phyloP scores from a whole-genome alignment of 31 red algal genomes.

The Asparagopsis taxiformis region DNA sequence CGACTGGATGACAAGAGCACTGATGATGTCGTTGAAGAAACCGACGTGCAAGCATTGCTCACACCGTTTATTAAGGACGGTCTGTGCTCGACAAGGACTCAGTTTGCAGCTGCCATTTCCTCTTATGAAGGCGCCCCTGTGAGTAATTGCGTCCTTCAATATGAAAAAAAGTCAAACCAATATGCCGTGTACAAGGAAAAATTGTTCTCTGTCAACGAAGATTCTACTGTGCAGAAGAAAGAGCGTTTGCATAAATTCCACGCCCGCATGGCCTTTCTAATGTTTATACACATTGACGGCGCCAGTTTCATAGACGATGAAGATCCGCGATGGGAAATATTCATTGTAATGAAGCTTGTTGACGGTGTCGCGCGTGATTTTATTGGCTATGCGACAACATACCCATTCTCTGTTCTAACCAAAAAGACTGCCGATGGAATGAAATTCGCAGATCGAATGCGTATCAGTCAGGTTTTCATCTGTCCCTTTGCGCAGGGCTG shows the following conservation, averaged over 20 bases:
- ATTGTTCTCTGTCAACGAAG: neutral
- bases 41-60: slow-evolving; percentile 31
- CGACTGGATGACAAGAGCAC: neutral
- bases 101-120: slow-evolving; percentile 10
- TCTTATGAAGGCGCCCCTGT: neutral
- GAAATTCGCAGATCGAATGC: slow-evolving; percentile 38
- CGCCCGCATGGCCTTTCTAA: slow-evolving; percentile 61
- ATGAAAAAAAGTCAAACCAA: neutral
- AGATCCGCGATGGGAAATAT: slow-evolving; percentile 70
- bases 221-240: slow-evolving; percentile 1
- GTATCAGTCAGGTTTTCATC: slow-evolving; percentile 63
- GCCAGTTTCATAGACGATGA: slow-evolving; percentile 80
- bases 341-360: slow-evolving; percentile 21
- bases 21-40: slow-evolving; percentile 4
- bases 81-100: slow-evolving; percentile 12
- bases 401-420: slow-evolving; percentile 55
- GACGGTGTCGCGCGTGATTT: slow-evolving; percentile 14
- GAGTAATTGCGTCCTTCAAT: neutral
- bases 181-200: slow-evolving; percentile 22
- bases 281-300: slow-evolving; percentile 76
- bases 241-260: slow-evolving; percentile 44
- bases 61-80: slow-evolving; percentile 40
- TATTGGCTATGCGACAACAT: slow-evolving; percentile 75
- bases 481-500: slow-evolving; percentile 44
- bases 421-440: slow-evolving; percentile 10